Percentiles rank a stretch among this genome's conserved stretches.
Conservation (phyloP, 2,329 filamentous ascomycete species). For the Colletotrichum noveboracense region DNA sequence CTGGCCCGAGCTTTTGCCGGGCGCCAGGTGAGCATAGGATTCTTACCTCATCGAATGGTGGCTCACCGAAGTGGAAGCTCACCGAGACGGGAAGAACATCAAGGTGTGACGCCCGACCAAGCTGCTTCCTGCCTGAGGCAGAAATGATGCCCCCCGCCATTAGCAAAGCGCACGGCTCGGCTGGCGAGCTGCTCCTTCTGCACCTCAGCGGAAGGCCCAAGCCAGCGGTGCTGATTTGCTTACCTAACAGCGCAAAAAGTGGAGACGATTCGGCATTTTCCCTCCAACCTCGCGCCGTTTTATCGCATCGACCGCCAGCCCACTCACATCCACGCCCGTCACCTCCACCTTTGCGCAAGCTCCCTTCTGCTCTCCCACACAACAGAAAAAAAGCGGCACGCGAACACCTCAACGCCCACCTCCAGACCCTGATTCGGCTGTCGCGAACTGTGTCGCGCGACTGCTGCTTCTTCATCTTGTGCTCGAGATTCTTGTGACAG, state of each 20-base stretch:
- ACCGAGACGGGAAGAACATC: not conserved
- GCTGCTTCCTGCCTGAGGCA: not conserved
- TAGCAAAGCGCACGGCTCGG: not conserved
- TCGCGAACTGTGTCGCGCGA: constrained; percentile 1
- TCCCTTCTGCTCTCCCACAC: constrained; percentile 10
- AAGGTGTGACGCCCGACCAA: not conserved
- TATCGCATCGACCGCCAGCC: constrained; percentile 12
- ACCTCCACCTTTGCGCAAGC: constrained; percentile 23
- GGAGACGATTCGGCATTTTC: constrained; percentile 20
- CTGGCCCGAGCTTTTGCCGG: constrained; percentile 14
- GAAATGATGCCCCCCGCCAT: not conserved
- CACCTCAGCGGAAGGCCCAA: not conserved
- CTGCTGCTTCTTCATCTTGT: not conserved
- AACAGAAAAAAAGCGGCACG: constrained; percentile 11
- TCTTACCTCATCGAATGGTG: not conserved
- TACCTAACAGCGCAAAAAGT: constrained; percentile 9
- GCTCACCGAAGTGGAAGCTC: not conserved
- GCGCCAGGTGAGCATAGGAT: not conserved
- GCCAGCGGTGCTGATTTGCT: not conserved
- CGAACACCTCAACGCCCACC: not conserved
- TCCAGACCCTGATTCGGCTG: not conserved
- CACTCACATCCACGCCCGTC: constrained; percentile 16
- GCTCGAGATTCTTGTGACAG: not conserved
- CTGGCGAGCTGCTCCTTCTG: not conserved
- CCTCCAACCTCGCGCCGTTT: constrained; percentile 22